Evolutionary conservation across 768 basidiomycete genomes (phyloP), one percentile per base, ranked within the genome.

Genomic region (Auricularia heimuer): DNA sequence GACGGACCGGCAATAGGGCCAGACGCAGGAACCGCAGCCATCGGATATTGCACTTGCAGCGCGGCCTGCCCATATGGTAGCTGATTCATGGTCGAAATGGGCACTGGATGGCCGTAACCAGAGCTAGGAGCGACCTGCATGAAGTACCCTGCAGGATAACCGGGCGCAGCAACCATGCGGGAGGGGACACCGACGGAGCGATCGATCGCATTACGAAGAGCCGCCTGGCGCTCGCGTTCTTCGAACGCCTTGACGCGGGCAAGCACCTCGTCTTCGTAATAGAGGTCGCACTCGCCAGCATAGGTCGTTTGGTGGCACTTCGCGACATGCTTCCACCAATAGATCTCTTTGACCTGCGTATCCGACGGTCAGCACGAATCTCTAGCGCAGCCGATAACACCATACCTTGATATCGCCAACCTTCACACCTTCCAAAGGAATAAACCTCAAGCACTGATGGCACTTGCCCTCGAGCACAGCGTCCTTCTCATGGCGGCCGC

Each of bases 271-370:
- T 90, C 86, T 44, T 83, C 76, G 66, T 84, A 74, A 69, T 81
- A 87, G 65, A 82, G 76, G 71, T 86, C 82, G 63, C 77, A 70
- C 66, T 90, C 87, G 36, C 85, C 87, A 2, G 75, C 73, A 62
- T 88, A 73, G 18, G 75, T 78, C 4, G 81, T 81, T 63, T 82
- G 82, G 70, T 93, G 91, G 69, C 91, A 93, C 18, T 81, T 69
- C 1, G 88, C 88, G 35, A 90, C 91, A 70, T 93, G 91, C 74
- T 93, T 90, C 88, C 87, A 90, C 88, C 90, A 92, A 70, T 85
- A 85, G 4, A 92, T 79, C 69, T 91, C 89, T 68, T 83, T 84
- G 37, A 89, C 85, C 87, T 88, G 63, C 24, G 21, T 2, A 29
- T 29, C 29, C 29, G 29, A 2, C 29, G 29, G 29, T 29, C 29